phyloP scores from a whole-genome alignment of 345 rosid genomes.

The Clarkia xantiana region DNA sequence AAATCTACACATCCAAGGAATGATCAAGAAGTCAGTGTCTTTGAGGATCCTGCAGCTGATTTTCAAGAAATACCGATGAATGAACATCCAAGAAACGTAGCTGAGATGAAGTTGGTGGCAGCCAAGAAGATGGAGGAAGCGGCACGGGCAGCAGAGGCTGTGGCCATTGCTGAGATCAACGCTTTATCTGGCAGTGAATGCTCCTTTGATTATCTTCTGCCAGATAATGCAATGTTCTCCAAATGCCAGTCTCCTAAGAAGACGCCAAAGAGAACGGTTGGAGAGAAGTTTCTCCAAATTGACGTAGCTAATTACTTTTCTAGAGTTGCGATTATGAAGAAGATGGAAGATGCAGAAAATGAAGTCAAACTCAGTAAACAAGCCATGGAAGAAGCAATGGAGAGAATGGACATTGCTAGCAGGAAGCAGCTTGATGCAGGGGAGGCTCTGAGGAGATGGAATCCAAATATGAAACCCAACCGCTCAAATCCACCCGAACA shows the following conservation, averaged over 20 bases:
- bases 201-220: constrained; percentile 30
- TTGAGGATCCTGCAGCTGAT: constrained; percentile 1
- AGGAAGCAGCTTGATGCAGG: constrained; percentile 66
- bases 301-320: constrained; percentile 19
- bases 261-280: constrained; percentile 12
- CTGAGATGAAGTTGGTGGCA: constrained; percentile 84
- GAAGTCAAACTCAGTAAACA: constrained; percentile 63
- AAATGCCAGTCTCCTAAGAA: constrained; percentile 20
- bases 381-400: constrained; percentile 62
- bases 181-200: constrained; percentile 32
- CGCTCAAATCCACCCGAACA: constrained; percentile 27
- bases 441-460: constrained; percentile 60
- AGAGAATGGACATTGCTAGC: constrained; percentile 54
- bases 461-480: constrained; percentile 20
- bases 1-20: constrained; percentile 43
- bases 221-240: constrained; percentile 15
- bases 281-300: constrained; percentile 13
- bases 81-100: constrained; percentile 20
- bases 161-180: constrained; percentile 62
- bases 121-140: constrained; percentile 99
- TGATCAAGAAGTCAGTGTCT: not conserved
- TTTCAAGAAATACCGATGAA: not conserved
- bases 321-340: constrained; percentile 38
- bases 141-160: constrained; percentile 86
- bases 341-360: constrained; percentile 64